phyloP scores from a whole-genome alignment of 345 rosid species.

The Eucalyptus globulus region DNA sequence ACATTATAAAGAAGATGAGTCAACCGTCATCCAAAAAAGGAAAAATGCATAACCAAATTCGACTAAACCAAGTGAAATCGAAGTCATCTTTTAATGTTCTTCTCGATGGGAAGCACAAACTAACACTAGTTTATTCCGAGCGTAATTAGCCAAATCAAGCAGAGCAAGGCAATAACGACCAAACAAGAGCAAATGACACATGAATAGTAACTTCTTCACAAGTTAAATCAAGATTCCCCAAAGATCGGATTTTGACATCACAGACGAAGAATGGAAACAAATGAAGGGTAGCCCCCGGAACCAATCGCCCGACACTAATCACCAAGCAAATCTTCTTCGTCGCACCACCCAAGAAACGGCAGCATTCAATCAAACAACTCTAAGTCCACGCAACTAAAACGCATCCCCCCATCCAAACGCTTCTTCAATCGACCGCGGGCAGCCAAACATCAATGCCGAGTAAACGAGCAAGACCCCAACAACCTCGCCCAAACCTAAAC shows the following conservation, averaged over 20 bases:
- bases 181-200: background rate
- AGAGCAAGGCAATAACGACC: background rate
- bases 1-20: background rate
- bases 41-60: background rate
- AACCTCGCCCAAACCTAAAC: background rate
- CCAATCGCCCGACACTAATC: background rate
- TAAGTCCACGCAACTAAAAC: background rate
- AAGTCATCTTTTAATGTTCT: background rate
- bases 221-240: background rate
- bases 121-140: background rate
- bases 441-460: background rate
- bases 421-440: background rate
- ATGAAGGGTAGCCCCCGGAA: background rate
- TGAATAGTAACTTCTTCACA: background rate
- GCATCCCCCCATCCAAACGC: background rate
- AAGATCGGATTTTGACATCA: background rate
- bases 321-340: background rate
- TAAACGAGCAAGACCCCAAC: background rate
- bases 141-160: background rate
- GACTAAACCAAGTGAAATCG: background rate
- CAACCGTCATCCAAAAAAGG: background rate
- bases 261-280: background rate
- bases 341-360: background rate
- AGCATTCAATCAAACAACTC: background rate
- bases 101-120: background rate